These are phyloP conservation scores for Marvania coccoides DNA, from an alignment of 139 green algal genomes.

Conservation along the genomic window DNA sequence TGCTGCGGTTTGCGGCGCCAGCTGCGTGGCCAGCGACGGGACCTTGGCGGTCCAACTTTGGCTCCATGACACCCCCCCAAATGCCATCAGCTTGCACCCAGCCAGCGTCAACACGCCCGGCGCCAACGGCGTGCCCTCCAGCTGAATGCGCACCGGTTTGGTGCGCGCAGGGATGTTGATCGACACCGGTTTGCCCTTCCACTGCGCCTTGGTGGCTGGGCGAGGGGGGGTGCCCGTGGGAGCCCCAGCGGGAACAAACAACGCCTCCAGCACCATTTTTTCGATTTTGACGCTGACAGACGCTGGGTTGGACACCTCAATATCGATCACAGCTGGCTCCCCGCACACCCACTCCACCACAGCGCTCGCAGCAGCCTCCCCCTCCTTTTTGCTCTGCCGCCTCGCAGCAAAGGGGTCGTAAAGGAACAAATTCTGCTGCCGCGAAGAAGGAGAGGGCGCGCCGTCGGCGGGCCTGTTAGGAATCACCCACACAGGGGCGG, in stretches of 20 bases:
- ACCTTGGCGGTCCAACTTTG: conserved; percentile 24
- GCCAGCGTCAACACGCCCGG: conserved; percentile 40
- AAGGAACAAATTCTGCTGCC: conserved; percentile 39
- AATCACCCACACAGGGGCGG: conserved; percentile 5
- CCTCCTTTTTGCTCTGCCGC: conserved; percentile 8
- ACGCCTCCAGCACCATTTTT: conserved; percentile 23
- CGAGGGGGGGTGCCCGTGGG: background rate
- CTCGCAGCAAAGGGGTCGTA: conserved; percentile 57
- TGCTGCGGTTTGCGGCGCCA: background rate
- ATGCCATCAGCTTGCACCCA: conserved; percentile 34
- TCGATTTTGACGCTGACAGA: conserved; percentile 33
- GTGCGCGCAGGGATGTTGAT: conserved; percentile 37
- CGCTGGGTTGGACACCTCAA: conserved; percentile 59
- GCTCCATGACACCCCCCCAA: conserved; percentile 35
- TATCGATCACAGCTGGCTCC: conserved; percentile 53
- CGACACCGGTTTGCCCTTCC: conserved; percentile 21
- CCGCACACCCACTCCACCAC: conserved; percentile 46
- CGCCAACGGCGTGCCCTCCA: conserved; percentile 34
- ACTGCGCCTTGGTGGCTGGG: conserved; percentile 11
- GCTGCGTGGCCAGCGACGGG: background rate
- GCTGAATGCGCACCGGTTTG: conserved; percentile 32
- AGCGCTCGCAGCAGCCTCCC: conserved; percentile 1
- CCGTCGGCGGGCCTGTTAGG: background rate
- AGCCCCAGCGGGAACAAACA: background rate
- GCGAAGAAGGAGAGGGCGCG: background rate